A percentile compares a stretch with the other conserved stretches of the same genome.
Conservation (phyloP, 2,329 filamentous ascomycete species). For the Shiraia bambusicola region DNA sequence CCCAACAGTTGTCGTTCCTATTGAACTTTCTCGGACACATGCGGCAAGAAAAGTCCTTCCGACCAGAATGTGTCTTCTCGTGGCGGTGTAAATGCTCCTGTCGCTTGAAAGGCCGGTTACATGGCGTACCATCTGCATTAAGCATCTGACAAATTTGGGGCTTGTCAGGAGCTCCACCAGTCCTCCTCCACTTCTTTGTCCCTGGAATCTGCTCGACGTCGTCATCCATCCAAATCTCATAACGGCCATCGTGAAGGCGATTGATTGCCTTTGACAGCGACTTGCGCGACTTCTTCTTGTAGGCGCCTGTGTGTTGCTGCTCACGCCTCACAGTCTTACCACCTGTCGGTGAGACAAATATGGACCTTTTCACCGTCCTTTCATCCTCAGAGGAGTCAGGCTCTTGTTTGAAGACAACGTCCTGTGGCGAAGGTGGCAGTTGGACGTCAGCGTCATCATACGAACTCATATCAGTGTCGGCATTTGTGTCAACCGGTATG, state of each 20-base stretch:
- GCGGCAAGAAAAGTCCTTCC: conserved; percentile 24
- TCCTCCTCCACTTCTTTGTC: conserved; percentile 5
- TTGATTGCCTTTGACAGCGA: conserved; percentile 8
- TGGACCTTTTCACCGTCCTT: conserved; percentile 16
- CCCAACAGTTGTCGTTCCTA: conserved; percentile 40
- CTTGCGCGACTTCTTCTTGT: conserved; percentile 13
- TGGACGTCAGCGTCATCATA: conserved; percentile 15
- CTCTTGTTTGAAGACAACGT: conserved; percentile 24
- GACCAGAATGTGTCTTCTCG: conserved; percentile 24
- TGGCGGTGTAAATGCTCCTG: conserved; percentile 38
- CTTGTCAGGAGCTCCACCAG: not conserved
- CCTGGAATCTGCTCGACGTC: conserved; percentile 6
- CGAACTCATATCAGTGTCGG: conserved; percentile 10
- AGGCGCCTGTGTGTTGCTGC: conserved; percentile 1
- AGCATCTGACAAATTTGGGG: conserved; percentile 1
- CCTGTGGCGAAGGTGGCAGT: conserved; percentile 24
- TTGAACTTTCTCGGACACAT: conserved; percentile 31
- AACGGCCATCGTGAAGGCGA: conserved; percentile 11
- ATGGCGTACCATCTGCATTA: conserved; percentile 1
- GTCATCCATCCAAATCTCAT: conserved; percentile 4
- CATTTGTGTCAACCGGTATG: conserved; percentile 11
- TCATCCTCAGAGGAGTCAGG: conserved; percentile 17
- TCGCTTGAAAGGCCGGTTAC: conserved; percentile 24
- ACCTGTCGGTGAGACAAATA: conserved; percentile 27
- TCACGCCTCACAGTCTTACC: conserved; percentile 29